Evolutionary conservation across 371 early-diverging fungal genomes (phyloP).

Genomic region (Haplosporangium sp.): DNA sequence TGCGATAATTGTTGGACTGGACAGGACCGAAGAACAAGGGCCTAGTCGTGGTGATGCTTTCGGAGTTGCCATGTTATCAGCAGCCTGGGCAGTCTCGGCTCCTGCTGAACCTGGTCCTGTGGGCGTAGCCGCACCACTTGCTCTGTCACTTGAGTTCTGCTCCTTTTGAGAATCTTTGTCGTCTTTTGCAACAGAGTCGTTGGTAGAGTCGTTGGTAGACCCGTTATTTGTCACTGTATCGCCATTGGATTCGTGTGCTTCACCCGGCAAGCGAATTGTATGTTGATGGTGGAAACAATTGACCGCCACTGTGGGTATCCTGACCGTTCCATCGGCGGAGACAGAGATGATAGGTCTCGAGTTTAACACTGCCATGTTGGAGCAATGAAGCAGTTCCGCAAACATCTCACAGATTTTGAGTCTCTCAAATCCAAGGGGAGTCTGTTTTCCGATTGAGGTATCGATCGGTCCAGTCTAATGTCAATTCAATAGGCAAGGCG

Average conservation of each 20-base stretch:
- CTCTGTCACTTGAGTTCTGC: background rate
- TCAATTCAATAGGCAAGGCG: background rate
- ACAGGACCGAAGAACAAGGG: conserved; percentile 10
- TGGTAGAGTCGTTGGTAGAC: too few species aligned
- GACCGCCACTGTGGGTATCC: conserved; percentile 27
- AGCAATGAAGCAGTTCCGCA: conserved; percentile 93
- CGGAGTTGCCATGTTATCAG: conserved; percentile 17
- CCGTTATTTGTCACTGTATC: too few species aligned
- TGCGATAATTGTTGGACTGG: conserved; percentile 29
- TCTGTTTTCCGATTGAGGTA: conserved; percentile 73
- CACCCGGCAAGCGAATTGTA: background rate
- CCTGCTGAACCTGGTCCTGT: conserved; percentile 1
- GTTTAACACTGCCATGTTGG: conserved; percentile 82
- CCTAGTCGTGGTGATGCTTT: conserved; percentile 20
- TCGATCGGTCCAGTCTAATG: conserved; percentile 61
- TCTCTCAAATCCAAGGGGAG: conserved; percentile 92
- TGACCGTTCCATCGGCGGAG: conserved; percentile 50
- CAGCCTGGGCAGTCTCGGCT: background rate
- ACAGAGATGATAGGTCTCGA: conserved; percentile 42
- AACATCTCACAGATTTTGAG: conserved; percentile 95
- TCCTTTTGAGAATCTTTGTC: background rate
- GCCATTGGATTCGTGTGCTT: background rate
- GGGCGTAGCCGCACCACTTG: background rate
- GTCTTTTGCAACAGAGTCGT: too few species aligned
- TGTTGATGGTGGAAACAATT: background rate